These are phyloP conservation scores for Globisporangium paroecandrum DNA, from an alignment of 352 stramenopile genomes.

Conservation along the genomic window DNA sequence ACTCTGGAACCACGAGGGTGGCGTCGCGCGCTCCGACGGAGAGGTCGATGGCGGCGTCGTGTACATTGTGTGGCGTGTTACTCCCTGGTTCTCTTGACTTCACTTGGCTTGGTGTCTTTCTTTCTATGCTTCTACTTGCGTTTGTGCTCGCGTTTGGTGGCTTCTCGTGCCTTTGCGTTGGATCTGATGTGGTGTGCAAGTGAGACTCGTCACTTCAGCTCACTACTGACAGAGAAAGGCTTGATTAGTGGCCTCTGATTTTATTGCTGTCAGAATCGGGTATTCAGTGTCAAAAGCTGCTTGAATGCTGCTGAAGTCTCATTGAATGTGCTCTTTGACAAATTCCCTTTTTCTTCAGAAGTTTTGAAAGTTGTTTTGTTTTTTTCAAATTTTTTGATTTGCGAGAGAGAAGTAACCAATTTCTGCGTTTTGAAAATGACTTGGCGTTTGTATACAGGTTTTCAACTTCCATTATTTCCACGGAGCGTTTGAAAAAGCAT, in stretches of 20 bases:
- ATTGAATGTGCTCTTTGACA: too few species aligned
- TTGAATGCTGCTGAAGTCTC: too few species aligned
- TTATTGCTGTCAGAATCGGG: neutral
- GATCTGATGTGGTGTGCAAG: neutral
- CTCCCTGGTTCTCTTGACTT: neutral
- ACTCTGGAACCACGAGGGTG: conserved; percentile 17
- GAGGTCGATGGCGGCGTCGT: conserved; percentile 9
- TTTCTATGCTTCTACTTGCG: neutral
- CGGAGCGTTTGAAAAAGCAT: too few species aligned
- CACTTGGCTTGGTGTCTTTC: neutral
- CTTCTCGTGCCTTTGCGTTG: neutral
- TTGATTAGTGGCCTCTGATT: neutral
- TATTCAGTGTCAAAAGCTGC: too few species aligned
- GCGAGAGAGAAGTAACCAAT: too few species aligned
- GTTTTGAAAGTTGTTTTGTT: too few species aligned
- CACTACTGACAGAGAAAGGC: neutral
- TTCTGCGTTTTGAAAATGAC: too few species aligned
- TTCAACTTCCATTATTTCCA: too few species aligned
- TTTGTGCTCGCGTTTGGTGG: neutral
- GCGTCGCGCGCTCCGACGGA: neutral
- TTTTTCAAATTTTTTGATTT: too few species aligned
- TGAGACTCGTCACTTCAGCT: neutral
- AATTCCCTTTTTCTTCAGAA: too few species aligned
- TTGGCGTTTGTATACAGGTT: too few species aligned
- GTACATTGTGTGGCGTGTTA: neutral